These are phyloP conservation scores for Dipodascopsis uninucleata DNA, from an alignment of 805 yeast genomes.

Conservation along the genomic window DNA sequence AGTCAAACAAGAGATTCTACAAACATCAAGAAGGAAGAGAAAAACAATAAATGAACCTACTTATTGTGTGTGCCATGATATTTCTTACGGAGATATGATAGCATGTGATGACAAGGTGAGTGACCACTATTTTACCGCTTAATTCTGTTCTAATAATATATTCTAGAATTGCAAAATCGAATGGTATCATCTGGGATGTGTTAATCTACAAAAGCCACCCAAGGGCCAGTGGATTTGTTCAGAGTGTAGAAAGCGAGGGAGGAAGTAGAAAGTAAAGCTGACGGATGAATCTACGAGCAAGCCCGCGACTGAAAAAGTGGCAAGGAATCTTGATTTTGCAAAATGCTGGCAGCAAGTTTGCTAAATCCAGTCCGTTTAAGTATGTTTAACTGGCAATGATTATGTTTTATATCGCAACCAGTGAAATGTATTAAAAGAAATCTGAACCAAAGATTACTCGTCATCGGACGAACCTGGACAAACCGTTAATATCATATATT, in stretches of 20 bases:
- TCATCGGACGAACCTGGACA: too few relatives aligned
- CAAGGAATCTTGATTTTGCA: too few relatives aligned
- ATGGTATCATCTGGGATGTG: conserved; percentile 95
- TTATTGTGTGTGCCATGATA: conserved; percentile 49
- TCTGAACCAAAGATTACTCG: too few relatives aligned
- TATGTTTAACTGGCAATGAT: too few relatives aligned
- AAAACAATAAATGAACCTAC: conserved; percentile 4
- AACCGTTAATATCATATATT: background rate
- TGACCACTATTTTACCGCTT: conserved; percentile 13
- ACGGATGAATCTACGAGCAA: too few relatives aligned
- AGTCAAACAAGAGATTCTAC: conserved; percentile 1
- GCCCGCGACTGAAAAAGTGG: too few relatives aligned
- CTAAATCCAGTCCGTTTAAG: too few relatives aligned
- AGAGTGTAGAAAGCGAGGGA: conserved; percentile 44
- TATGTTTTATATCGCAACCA: too few relatives aligned
- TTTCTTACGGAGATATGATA: conserved; percentile 72
- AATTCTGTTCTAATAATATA: background rate
- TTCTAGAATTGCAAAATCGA: conserved; percentile 66
- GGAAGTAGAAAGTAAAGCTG: too few relatives aligned
- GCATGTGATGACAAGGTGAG: conserved; percentile 84
- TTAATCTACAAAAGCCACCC: conserved; percentile 81
- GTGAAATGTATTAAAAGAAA: too few relatives aligned
- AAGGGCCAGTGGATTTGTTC: conserved; percentile 82
- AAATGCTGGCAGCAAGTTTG: too few relatives aligned
- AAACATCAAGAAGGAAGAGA: background rate